These are phyloP conservation scores for Rhodotorula sp. DNA, from an alignment of 1,284 basidiomycete species.

Conservation along the genomic window DNA sequence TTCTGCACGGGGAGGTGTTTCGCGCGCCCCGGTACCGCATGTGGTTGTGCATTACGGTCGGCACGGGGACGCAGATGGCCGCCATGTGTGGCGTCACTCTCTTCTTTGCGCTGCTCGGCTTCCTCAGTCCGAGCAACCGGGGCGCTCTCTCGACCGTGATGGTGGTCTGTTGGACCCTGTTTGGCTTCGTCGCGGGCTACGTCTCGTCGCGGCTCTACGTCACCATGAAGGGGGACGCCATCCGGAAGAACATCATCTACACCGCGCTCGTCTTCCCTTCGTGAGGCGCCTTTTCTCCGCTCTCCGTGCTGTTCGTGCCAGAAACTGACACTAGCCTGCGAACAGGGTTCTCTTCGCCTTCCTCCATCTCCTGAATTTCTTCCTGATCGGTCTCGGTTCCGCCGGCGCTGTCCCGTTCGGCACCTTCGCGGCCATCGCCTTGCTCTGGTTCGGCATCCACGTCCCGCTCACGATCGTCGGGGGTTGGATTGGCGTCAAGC, in stretches of 20 bases:
- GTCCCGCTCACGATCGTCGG: slow-evolving; percentile 66
- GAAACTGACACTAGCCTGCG: background rate
- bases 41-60: slow-evolving; percentile 78
- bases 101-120: slow-evolving; percentile 94
- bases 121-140: slow-evolving; percentile 92
- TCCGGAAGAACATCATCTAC: slow-evolving; percentile 78
- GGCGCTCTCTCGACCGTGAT: slow-evolving; percentile 93
- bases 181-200: slow-evolving; percentile 83
- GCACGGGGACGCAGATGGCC: slow-evolving; percentile 85
- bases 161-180: slow-evolving; percentile 93
- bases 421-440: slow-evolving; percentile 83
- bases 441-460: slow-evolving; percentile 92
- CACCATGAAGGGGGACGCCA: slow-evolving; percentile 76
- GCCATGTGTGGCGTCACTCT: slow-evolving; percentile 89
- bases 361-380: slow-evolving; percentile 82
- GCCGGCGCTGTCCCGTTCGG: slow-evolving; percentile 97
- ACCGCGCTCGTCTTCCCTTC: slow-evolving; percentile 88
- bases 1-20: slow-evolving; percentile 95
- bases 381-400: slow-evolving; percentile 78
- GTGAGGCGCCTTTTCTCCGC: slow-evolving; percentile 53
- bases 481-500: slow-evolving; percentile 72
- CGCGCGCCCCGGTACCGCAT: slow-evolving; percentile 76
- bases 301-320: background rate
- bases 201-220: slow-evolving; percentile 80
- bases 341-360: slow-evolving; percentile 71